A percentile compares a stretch with the other conserved stretches of the same genome.
Conservation (phyloP, 352 stramenopile species). For the Phytophthora parvispora region DNA sequence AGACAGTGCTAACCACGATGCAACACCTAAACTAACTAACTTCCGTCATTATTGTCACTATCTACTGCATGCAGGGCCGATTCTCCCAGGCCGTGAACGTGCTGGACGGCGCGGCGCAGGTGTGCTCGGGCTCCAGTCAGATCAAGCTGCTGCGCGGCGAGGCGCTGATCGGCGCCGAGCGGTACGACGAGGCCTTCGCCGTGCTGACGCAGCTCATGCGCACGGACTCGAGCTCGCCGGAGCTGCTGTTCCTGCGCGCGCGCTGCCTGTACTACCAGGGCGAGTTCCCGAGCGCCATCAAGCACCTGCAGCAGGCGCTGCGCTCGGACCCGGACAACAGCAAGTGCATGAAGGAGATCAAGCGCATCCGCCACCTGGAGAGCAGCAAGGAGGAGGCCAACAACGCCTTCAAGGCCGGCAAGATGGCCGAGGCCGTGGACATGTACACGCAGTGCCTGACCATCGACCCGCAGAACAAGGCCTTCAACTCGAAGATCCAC, state of each 20-base stretch:
- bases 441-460: slow-evolving; percentile 90
- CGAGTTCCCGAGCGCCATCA: slow-evolving; percentile 94
- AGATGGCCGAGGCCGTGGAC: slow-evolving; percentile 86
- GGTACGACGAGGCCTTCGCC: slow-evolving; percentile 88
- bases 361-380: slow-evolving; percentile 87
- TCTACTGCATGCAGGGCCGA: slow-evolving; percentile 43
- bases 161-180: slow-evolving; percentile 80
- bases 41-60: background rate
- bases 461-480: slow-evolving; percentile 92
- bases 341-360: slow-evolving; percentile 90
- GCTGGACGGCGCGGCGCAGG: slow-evolving; percentile 77
- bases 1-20: background rate
- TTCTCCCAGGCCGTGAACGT: slow-evolving; percentile 77
- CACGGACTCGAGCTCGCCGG: slow-evolving; percentile 81
- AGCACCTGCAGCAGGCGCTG: slow-evolving; percentile 94
- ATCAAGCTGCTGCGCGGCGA: slow-evolving; percentile 80
- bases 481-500: slow-evolving; percentile 95
- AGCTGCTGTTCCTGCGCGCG: slow-evolving; percentile 90
- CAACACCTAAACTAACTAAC: background rate
- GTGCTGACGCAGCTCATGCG: slow-evolving; percentile 87
- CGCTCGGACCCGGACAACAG: slow-evolving; percentile 92
- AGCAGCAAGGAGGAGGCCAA: slow-evolving; percentile 93
- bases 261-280: slow-evolving; percentile 94
- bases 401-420: slow-evolving; percentile 88
- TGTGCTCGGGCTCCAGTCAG: slow-evolving; percentile 75